A percentile compares a stretch with the other conserved stretches of the same genome.
Conservation (phyloP, 1,139 yeast genomes). For the Taphrina communis region DNA sequence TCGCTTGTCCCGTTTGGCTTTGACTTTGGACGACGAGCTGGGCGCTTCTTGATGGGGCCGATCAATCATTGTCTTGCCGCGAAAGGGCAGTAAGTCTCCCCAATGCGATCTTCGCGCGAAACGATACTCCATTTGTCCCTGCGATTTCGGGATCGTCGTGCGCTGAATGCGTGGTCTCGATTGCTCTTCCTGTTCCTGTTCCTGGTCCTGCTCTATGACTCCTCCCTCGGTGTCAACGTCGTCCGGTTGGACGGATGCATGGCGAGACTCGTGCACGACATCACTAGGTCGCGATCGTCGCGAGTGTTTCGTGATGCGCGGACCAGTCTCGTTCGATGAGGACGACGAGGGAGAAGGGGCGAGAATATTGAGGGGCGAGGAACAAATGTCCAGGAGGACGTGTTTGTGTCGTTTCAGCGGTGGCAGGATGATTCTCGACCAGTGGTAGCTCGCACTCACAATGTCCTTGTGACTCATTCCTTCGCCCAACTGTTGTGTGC, state of each 20-base stretch:
- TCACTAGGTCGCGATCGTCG: background rate
- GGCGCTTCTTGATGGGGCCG: background rate
- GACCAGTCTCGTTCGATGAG: background rate
- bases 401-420: constrained; percentile 85
- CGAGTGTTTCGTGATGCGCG: constrained; percentile 17
- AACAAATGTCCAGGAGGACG: constrained; percentile 78
- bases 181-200: background rate
- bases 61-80: constrained; percentile 36
- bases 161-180: constrained; percentile 49
- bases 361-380: constrained; percentile 68
- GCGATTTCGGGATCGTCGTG: constrained; percentile 84
- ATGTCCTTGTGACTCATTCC: constrained; percentile 51
- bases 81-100: constrained; percentile 65
- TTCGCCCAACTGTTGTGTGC: background rate
- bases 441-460: constrained; percentile 50
- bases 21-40: too few species aligned
- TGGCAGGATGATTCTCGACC: constrained; percentile 76
- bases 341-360: background rate
- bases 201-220: background rate
- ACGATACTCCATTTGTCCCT: constrained; percentile 72
- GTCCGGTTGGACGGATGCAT: background rate
- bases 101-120: constrained; percentile 83
- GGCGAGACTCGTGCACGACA: background rate
- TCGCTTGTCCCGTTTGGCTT: background rate
- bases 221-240: background rate